Evolutionary conservation across 23 red algal species (phyloP).

Genomic region (Chondrus crispus): DNA sequence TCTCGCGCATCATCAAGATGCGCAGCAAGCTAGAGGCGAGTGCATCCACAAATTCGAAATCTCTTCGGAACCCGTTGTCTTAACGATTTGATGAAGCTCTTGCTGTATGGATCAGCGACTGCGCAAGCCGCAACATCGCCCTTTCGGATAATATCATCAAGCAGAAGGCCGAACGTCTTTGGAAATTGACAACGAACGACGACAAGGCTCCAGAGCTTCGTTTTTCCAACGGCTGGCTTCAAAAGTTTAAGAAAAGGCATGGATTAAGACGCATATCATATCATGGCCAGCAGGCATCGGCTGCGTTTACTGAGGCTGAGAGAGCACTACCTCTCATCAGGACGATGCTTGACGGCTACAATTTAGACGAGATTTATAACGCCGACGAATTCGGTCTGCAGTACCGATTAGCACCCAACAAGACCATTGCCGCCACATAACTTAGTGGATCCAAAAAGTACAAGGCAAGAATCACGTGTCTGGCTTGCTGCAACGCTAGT

Average conservation of each 20-base stretch:
- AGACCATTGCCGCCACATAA: not conserved
- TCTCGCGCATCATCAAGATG: conserved; percentile 26
- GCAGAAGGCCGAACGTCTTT: too few relatives aligned
- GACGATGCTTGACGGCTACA: too few relatives aligned
- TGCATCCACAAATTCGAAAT: too few relatives aligned
- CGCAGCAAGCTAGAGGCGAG: too few relatives aligned
- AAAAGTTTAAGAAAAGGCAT: conserved; percentile 38
- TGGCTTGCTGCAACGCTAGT: conserved; percentile 24
- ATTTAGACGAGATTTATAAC: conserved; percentile 2
- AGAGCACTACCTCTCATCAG: too few relatives aligned
- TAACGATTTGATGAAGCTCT: conserved; percentile 9
- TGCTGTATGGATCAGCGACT: conserved; percentile 13
- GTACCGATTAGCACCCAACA: not conserved
- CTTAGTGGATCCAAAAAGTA: not conserved
- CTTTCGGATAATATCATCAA: not conserved
- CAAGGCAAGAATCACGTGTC: not conserved
- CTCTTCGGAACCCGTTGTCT: too few relatives aligned
- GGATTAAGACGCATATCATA: not conserved
- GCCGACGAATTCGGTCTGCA: conserved; percentile 38
- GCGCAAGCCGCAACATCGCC: not conserved
- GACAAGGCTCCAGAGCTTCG: conserved; percentile 9
- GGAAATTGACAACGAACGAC: too few relatives aligned
- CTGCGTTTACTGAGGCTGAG: too few relatives aligned
- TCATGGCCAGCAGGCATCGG: not conserved
- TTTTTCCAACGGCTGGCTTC: conserved; percentile 46